These are phyloP conservation scores for Alternaria viburni DNA, from an alignment of 2,329 filamentous ascomycete genomes.

Conservation along the genomic window DNA sequence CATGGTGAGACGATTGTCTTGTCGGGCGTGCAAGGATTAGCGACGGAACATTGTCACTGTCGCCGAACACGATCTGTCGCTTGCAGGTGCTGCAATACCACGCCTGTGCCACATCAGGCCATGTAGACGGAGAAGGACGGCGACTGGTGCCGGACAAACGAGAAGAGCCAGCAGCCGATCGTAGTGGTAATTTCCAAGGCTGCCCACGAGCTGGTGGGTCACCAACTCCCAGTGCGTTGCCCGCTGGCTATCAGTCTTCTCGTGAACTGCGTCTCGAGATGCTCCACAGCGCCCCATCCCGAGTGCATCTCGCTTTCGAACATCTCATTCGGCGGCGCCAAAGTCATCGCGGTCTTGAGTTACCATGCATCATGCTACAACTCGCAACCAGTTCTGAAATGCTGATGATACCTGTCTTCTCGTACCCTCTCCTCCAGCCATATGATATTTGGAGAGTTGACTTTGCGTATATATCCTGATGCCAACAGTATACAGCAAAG, in stretches of 20 bases:
- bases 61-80: background rate
- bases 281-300: background rate
- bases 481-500: background rate
- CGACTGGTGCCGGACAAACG: background rate
- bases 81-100: background rate
- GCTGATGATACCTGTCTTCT: background rate
- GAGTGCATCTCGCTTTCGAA: background rate
- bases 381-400: background rate
- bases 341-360: background rate
- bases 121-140: background rate
- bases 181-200: background rate
- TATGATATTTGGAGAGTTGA: background rate
- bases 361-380: background rate
- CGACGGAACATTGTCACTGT: background rate
- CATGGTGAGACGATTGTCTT: conserved; percentile 13
- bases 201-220: background rate
- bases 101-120: background rate
- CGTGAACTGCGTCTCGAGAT: background rate
- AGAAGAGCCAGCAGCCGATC: background rate
- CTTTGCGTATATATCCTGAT: background rate
- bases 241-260: background rate
- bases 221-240: background rate
- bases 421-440: background rate
- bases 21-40: background rate
- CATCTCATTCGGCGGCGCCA: background rate